phyloP scores from a whole-genome alignment of 2,329 filamentous ascomycete species.

The Cadophora sp. region DNA sequence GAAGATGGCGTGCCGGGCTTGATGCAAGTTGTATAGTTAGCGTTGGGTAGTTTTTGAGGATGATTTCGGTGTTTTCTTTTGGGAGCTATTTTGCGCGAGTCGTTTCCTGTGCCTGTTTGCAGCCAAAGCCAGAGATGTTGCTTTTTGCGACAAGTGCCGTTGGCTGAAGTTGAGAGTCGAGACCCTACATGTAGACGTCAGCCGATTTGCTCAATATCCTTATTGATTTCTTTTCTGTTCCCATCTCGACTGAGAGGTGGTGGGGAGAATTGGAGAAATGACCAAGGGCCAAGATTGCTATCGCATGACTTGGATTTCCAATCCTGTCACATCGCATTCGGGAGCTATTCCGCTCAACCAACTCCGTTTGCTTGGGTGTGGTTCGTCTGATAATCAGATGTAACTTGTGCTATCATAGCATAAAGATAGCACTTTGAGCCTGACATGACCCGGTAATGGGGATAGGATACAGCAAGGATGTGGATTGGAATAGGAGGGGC shows the following conservation, averaged over 20 bases:
- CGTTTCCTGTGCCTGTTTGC: constrained; percentile 6
- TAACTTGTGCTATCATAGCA: not conserved
- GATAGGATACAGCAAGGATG: not conserved
- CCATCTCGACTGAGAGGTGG: not conserved
- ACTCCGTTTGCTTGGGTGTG: not conserved
- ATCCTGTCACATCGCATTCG: not conserved
- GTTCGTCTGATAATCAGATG: not conserved
- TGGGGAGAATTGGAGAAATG: not conserved
- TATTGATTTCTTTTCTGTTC: not conserved
- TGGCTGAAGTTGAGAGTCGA: not conserved
- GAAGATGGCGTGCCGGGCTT: not conserved
- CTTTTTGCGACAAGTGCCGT: constrained; percentile 11
- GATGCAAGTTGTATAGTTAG: not conserved
- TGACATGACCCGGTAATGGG: not conserved
- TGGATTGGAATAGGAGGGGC: not conserved
- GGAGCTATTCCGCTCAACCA: not conserved
- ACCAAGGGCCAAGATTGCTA: not conserved
- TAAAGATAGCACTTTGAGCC: not conserved
- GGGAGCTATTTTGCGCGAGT: not conserved
- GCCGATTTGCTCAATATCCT: not conserved
- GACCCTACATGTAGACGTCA: constrained; percentile 3
- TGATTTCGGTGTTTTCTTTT: not conserved
- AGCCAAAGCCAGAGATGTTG: not conserved
- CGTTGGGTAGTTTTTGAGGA: not conserved
- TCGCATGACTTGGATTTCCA: not conserved